These are phyloP conservation scores for Pestalotiopsis sp. DNA, from an alignment of 2,329 filamentous ascomycete species.

Conservation along the genomic window DNA sequence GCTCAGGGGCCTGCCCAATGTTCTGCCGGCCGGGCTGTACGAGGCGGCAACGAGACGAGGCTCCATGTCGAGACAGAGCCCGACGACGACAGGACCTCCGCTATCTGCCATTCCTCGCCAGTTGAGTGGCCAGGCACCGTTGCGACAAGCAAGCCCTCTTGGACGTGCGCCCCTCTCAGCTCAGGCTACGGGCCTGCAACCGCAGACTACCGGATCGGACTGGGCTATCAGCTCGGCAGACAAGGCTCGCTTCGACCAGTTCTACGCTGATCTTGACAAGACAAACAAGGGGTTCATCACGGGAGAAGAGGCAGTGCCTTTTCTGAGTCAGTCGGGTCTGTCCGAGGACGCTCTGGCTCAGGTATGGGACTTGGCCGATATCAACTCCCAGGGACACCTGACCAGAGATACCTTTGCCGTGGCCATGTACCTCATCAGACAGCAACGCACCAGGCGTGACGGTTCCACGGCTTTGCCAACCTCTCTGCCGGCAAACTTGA, in stretches of 20 bases:
- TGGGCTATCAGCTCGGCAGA: constrained; percentile 86
- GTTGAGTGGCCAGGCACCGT: constrained; percentile 70
- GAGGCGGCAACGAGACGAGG: constrained; percentile 82
- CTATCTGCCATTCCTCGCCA: constrained; percentile 79
- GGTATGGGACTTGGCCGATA: constrained; percentile 96
- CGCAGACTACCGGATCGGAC: constrained; percentile 57
- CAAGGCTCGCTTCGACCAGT: constrained; percentile 83
- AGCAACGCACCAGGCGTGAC: constrained; percentile 77
- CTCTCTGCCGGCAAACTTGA: constrained; percentile 76
- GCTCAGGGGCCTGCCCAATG: constrained; percentile 76
- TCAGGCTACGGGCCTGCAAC: constrained; percentile 39
- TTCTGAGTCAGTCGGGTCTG: constrained; percentile 90
- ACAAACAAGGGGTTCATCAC: constrained; percentile 80
- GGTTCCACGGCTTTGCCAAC: constrained; percentile 66
- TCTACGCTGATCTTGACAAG: constrained; percentile 85
- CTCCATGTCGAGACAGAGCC: constrained; percentile 50
- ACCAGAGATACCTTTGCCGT: constrained; percentile 92
- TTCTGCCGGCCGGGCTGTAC: constrained; percentile 83
- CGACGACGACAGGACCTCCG: constrained; percentile 54
- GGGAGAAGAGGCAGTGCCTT: constrained; percentile 91
- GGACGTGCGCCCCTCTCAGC: constrained; percentile 51
- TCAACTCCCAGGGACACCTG: constrained; percentile 85
- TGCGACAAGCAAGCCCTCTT: constrained; percentile 64
- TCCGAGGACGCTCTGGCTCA: constrained; percentile 88
- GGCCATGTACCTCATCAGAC: constrained; percentile 94